Percentiles rank a stretch among this genome's conserved stretches.
phyloP scores from a whole-genome alignment of 2,329 filamentous ascomycete species.

The Fonsecaea monophora region DNA sequence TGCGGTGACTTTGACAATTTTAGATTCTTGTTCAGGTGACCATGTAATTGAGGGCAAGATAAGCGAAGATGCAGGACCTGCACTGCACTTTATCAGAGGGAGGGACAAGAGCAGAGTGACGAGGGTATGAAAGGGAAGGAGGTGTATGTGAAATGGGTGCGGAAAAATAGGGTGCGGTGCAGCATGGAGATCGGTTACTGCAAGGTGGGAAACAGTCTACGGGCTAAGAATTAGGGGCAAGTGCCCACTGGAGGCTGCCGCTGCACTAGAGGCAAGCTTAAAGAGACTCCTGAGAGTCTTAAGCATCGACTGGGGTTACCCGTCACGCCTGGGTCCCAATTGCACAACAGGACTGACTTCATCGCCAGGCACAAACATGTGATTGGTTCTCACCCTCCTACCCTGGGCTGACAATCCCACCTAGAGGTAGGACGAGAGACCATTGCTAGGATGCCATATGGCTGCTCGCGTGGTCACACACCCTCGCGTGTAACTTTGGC shows the following conservation, averaged over 20 bases:
- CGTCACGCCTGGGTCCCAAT: conserved; percentile 10
- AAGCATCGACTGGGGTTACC: conserved; percentile 4
- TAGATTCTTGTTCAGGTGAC: neutral
- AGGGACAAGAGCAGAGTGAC: conserved; percentile 7
- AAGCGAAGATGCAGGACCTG: neutral
- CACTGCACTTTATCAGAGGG: neutral
- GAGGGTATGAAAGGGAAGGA: conserved; percentile 7
- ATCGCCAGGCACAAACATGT: conserved; percentile 25
- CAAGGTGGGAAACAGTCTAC: conserved; percentile 16
- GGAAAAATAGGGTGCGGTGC: conserved; percentile 21
- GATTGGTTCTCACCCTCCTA: conserved; percentile 36
- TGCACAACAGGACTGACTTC: neutral
- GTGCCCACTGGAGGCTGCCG: conserved; percentile 19
- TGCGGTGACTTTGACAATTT: neutral
- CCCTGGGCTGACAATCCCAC: conserved; percentile 20
- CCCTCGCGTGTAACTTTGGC: conserved; percentile 13
- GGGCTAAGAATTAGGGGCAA: conserved; percentile 20
- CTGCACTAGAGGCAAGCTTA: conserved; percentile 23
- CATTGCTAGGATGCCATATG: conserved; percentile 14
- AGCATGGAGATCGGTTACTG: conserved; percentile 6
- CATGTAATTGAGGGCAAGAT: neutral
- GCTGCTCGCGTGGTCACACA: conserved; percentile 18
- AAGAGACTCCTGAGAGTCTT: conserved; percentile 15
- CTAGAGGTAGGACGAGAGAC: neutral
- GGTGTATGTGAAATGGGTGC: conserved; percentile 2